These are phyloP conservation scores for Xylaria grammica DNA, from an alignment of 495 filamentous ascomycete genomes.

Conservation along the genomic window DNA sequence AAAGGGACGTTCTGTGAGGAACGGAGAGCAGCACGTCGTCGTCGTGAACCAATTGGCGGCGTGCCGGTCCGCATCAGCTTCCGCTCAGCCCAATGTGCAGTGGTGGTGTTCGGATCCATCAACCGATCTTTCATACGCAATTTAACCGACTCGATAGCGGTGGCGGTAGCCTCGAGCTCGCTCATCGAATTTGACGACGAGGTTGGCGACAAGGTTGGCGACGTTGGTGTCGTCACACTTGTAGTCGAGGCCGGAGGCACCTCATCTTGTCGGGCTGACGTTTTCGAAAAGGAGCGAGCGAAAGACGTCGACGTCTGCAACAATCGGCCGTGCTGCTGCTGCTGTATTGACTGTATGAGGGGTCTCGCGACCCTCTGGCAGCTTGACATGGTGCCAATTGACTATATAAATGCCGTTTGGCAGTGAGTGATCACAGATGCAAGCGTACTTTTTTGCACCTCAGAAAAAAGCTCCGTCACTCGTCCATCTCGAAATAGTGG, in stretches of 20 bases:
- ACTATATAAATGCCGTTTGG: too few relatives aligned
- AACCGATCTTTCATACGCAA: slow-evolving; percentile 31
- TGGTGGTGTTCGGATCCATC: slow-evolving; percentile 42
- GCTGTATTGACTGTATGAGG: slow-evolving; percentile 65
- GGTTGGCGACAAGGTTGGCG: slow-evolving; percentile 13
- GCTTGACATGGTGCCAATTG: slow-evolving; percentile 63
- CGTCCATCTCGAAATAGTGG: background rate
- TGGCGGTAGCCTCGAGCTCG: background rate
- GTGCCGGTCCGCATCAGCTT: slow-evolving; percentile 62
- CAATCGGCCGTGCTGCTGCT: slow-evolving; percentile 49
- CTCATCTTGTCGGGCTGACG: slow-evolving; percentile 46
- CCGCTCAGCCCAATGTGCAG: slow-evolving; percentile 59
- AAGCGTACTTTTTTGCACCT: slow-evolving; percentile 2
- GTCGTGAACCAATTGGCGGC: slow-evolving; percentile 75
- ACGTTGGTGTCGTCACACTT: slow-evolving; percentile 21
- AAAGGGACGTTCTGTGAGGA: slow-evolving; percentile 78
- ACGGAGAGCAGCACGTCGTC: slow-evolving; percentile 78
- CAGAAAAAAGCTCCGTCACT: background rate
- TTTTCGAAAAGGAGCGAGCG: slow-evolving; percentile 54
- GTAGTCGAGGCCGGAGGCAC: slow-evolving; percentile 37
- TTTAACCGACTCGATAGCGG: background rate
- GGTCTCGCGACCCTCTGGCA: slow-evolving; percentile 72
- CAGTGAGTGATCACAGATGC: background rate
- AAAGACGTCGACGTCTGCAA: slow-evolving; percentile 38
- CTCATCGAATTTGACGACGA: background rate